phyloP scores from a whole-genome alignment of 2,329 filamentous ascomycete genomes.

The Epichloe brachyelytri region DNA sequence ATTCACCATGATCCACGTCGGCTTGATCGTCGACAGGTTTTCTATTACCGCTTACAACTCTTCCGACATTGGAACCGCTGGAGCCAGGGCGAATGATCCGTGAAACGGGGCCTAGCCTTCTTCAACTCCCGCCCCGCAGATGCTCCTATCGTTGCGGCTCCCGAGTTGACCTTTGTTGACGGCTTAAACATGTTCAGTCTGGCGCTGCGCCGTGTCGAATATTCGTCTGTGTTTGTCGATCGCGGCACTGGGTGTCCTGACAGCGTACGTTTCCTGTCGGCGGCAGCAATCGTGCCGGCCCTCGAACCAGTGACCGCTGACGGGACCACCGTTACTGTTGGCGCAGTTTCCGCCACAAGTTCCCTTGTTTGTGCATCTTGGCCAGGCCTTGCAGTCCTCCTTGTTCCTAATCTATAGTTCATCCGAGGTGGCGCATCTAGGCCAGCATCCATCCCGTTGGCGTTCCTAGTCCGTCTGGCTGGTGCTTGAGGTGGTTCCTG shows the following conservation, averaged over 20 bases:
- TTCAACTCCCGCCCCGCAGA: slow-evolving; percentile 60
- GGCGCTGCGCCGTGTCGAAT: slow-evolving; percentile 52
- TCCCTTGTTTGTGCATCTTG: slow-evolving; percentile 23
- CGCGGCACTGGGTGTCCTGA: slow-evolving; percentile 61
- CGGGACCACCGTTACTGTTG: slow-evolving; percentile 23
- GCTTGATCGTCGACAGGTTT: slow-evolving; percentile 57
- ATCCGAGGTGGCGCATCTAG: slow-evolving; percentile 51
- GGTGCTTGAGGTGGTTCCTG: slow-evolving; percentile 41
- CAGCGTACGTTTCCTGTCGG: slow-evolving; percentile 79
- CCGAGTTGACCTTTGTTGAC: slow-evolving; percentile 51
- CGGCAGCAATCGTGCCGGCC: slow-evolving; percentile 27
- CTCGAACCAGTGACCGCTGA: slow-evolving; percentile 20
- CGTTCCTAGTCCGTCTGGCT: slow-evolving; percentile 38
- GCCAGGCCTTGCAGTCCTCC: slow-evolving; percentile 24
- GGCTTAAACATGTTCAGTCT: slow-evolving; percentile 58
- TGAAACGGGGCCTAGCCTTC: slow-evolving; percentile 67
- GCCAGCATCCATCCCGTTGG: slow-evolving; percentile 37
- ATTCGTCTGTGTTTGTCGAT: slow-evolving; percentile 44
- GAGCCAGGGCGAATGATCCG: slow-evolving; percentile 52
- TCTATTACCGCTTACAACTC: slow-evolving; percentile 81
- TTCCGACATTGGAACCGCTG: slow-evolving; percentile 59
- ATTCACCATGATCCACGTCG: slow-evolving; percentile 58
- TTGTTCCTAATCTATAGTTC: slow-evolving; percentile 41
- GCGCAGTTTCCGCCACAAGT: slow-evolving; percentile 25
- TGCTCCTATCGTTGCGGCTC: slow-evolving; percentile 41